Evolutionary conservation across 176 grass and related monocot species (phyloP).

Genomic region (Canna indica): DNA sequence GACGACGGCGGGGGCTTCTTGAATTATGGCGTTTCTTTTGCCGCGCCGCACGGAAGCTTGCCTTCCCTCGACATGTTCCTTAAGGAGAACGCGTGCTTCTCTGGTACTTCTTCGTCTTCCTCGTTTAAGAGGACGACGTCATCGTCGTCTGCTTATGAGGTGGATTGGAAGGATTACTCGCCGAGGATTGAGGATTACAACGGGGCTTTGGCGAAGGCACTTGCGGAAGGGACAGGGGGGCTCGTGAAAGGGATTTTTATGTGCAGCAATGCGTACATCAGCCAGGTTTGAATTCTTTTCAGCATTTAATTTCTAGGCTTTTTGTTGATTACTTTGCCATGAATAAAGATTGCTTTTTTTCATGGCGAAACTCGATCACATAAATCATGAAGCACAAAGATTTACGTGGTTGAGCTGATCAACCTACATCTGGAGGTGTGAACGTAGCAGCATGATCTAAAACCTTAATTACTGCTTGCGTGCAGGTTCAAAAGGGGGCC

Average conservation of each 20-base stretch:
- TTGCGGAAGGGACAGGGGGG: constrained; percentile 64
- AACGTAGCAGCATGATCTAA: too few relatives aligned
- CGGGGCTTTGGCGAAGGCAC: constrained; percentile 53
- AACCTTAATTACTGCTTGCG: too few relatives aligned
- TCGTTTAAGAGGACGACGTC: neutral
- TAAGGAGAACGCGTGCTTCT: constrained; percentile 51
- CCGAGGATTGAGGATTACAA: constrained; percentile 71
- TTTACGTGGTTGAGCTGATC: too few relatives aligned
- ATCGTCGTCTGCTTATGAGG: neutral
- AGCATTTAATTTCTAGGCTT: too few relatives aligned
- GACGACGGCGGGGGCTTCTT: constrained; percentile 57
- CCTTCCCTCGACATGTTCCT: constrained; percentile 63
- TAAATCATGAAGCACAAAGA: too few relatives aligned
- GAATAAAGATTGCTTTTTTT: too few relatives aligned
- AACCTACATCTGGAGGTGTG: too few relatives aligned
- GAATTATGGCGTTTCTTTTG: constrained; percentile 88
- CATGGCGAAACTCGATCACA: too few relatives aligned
- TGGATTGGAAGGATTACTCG: constrained; percentile 69
- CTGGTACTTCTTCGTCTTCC: constrained; percentile 18
- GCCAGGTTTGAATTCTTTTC: too few relatives aligned
- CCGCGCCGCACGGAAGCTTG: constrained; percentile 22
- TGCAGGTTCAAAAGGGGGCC: constrained; percentile 72
- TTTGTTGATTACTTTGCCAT: too few relatives aligned
- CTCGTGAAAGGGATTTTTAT: constrained; percentile 88
- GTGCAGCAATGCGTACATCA: constrained; percentile 68